phyloP scores from a whole-genome alignment of 2,329 filamentous ascomycete genomes.

The Paraphoma chrysanthemicola region DNA sequence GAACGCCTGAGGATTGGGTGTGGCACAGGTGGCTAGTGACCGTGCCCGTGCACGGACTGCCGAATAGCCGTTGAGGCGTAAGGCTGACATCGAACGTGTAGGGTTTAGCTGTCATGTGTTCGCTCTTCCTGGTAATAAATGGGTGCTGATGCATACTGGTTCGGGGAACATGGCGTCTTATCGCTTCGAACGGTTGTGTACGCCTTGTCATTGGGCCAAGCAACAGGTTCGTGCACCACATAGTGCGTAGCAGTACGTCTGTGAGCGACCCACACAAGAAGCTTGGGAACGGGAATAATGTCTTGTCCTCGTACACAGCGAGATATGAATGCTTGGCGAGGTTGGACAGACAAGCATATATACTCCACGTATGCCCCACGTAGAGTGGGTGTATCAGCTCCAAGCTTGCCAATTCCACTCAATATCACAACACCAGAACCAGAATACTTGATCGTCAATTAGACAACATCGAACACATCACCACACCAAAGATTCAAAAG shows the following conservation, averaged over 20 bases:
- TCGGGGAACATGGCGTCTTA: background rate
- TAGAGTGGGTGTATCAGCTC: background rate
- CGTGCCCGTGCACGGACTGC: conserved; percentile 32
- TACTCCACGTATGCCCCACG: conserved; percentile 7
- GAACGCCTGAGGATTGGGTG: conserved; percentile 26
- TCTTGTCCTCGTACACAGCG: conserved; percentile 10
- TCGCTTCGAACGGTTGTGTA: background rate
- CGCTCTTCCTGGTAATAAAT: conserved; percentile 8
- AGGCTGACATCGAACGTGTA: conserved; percentile 25
- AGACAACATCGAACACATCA: conserved; percentile 4
- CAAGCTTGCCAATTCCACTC: conserved; percentile 1
- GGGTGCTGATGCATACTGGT: conserved; percentile 15
- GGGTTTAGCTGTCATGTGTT: conserved; percentile 24
- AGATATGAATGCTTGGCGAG: conserved; percentile 14
- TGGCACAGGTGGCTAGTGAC: conserved; percentile 35
- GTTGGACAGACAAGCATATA: conserved; percentile 14
- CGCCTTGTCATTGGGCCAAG: conserved; percentile 15
- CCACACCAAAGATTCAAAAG: conserved; percentile 1
- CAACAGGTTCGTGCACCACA: conserved; percentile 9
- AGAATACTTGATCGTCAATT: background rate
- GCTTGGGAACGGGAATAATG: conserved; percentile 20
- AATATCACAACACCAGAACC: background rate
- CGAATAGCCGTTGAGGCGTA: conserved; percentile 25
- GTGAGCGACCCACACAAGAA: conserved; percentile 19
- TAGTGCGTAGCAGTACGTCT: conserved; percentile 4